Base-by-base conservation (phyloP, 2,329 filamentous ascomycete species). In the Shiraia sp. region DNA sequence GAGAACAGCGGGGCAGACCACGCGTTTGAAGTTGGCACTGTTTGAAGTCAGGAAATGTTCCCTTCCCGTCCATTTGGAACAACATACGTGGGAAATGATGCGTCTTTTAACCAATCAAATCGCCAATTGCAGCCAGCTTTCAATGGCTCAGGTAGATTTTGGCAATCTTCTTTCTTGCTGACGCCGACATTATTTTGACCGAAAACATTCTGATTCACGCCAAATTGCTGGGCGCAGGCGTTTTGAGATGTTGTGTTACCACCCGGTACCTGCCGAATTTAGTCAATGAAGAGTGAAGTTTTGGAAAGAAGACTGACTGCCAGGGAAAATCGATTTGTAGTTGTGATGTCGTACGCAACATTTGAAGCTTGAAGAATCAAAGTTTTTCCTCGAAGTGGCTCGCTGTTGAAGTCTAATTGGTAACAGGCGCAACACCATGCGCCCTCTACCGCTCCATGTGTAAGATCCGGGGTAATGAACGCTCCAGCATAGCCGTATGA, bases 371-470 rank as follows among this genome's bases (percentile, higher is more conserved):
- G 82, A 12, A 86, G 76, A 38, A 85, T 72, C 78, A 85, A 81
- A 44, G 74, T 79, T 70, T 85, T 85, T 39, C 81, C 81, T 17
- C 71, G 66, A 14, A 80, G 74, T 5, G 76, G 66, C 4, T 77
- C 77, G 29, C 73, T 76, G 9, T 79, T 82, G 58, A 84, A 82
- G 10, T 79, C 80, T 40, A 84, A 68, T 65, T 79, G 74, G 57
- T 84, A 86, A 66, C 82, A 86, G 35, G 76, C 78, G 61, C 84
- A 87, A 70, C 84, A 87, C 79, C 81, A 85, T n/a, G 68, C 74
- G 1, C 72, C 69, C 63, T 86, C 83, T 2, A 71, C 76, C 28
- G 76, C 74, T 25, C 53, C 80, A 2, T 44, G 44, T 1, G 51
- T 56, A 28, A 65, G 33, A 6, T 49, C 42, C 10, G 56, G 45